These are phyloP conservation scores for Paxillus involutus DNA, from an alignment of 768 basidiomycete species.

Conservation along the genomic window DNA sequence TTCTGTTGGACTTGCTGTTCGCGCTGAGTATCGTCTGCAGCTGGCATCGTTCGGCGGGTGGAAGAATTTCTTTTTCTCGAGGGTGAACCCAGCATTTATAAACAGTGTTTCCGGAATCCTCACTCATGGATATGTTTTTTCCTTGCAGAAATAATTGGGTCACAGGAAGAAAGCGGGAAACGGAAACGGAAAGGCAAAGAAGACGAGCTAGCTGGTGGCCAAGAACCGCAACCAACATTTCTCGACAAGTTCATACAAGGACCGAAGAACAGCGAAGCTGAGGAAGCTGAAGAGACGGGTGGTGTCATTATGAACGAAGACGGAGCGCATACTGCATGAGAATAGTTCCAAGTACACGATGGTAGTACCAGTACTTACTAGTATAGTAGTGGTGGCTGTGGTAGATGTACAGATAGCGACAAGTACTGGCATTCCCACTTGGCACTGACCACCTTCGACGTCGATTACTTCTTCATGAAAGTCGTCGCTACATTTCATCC, in stretches of 20 bases:
- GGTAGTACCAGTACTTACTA: no score
- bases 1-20: neutral
- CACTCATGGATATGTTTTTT: neutral
- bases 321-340: conserved; percentile 43
- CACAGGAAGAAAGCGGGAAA: conserved; percentile 46
- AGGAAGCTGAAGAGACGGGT: conserved; percentile 17
- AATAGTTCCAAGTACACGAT: neutral
- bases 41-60: conserved; percentile 57
- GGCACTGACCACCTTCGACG: no score
- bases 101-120: neutral
- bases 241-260: conserved; percentile 50
- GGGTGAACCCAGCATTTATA: conserved; percentile 44
- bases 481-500: conserved; percentile 76
- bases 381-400: no score
- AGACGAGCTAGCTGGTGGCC: conserved; percentile 11
- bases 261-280: conserved; percentile 22
- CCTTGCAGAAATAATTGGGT: conserved; percentile 56
- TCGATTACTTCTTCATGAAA: conserved; percentile 35
- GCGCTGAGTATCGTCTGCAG: conserved; percentile 34
- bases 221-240: conserved; percentile 37
- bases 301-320: conserved; percentile 58
- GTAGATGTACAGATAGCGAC: no score
- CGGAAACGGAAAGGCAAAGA: conserved; percentile 38
- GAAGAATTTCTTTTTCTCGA: conserved; percentile 82
- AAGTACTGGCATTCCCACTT: neutral